Evolutionary conservation across 306 rosid species (phyloP).

Genomic region (Malus sieversii): DNA sequence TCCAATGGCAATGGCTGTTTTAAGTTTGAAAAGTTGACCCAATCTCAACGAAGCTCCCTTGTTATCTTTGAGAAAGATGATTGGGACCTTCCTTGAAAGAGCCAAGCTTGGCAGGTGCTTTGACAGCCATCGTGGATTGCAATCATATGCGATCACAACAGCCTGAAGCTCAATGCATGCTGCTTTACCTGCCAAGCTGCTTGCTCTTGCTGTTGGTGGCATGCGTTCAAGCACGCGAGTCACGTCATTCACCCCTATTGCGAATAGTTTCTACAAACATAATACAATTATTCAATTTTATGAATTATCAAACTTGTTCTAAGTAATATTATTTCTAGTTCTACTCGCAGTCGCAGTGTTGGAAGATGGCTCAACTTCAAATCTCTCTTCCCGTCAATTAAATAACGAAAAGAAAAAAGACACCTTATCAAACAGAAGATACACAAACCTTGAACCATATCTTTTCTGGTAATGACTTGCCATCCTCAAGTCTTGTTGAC

Average conservation of each 20-base stretch:
- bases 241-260: slow-evolving; percentile 81
- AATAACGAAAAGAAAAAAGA: not conserved
- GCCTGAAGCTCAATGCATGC: slow-evolving; percentile 56
- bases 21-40: slow-evolving; percentile 62
- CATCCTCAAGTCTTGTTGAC: slow-evolving; percentile 38
- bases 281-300: not conserved
- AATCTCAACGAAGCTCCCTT: slow-evolving; percentile 64
- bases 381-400: no score
- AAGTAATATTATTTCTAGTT: no score
- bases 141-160: slow-evolving; percentile 60
- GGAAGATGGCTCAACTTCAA: no score
- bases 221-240: slow-evolving; percentile 76
- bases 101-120: slow-evolving; percentile 70
- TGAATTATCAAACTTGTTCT: not conserved
- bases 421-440: not conserved
- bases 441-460: slow-evolving; percentile 63
- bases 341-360: no score
- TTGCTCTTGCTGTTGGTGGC: slow-evolving; percentile 6
- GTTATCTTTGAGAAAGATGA: slow-evolving; percentile 53
- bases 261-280: slow-evolving; percentile 55
- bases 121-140: slow-evolving; percentile 69
- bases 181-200: not conserved
- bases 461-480: slow-evolving; percentile 57
- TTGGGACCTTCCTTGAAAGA: slow-evolving; percentile 57
- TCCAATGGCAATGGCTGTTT: slow-evolving; percentile 83